These are phyloP conservation scores for Stachybotrys chlorohalonatus DNA, from an alignment of 2,329 filamentous ascomycete genomes.

Conservation along the genomic window DNA sequence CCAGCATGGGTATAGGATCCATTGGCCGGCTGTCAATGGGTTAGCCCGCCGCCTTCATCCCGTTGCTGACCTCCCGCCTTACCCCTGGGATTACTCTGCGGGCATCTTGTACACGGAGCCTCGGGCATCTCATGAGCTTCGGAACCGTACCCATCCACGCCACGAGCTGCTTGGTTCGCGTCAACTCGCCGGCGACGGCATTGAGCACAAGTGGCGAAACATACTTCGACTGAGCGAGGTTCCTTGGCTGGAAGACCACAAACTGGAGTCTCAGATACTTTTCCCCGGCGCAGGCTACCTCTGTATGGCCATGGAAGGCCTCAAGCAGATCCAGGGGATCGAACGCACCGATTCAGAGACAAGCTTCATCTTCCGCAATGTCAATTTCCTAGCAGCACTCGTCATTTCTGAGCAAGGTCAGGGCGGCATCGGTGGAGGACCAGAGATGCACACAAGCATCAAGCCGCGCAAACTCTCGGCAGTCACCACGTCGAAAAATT, in stretches of 20 bases:
- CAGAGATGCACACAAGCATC: conserved; percentile 2
- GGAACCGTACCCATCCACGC: conserved; percentile 3
- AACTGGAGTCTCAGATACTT: conserved; percentile 30
- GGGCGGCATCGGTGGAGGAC: not conserved
- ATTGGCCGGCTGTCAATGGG: not conserved
- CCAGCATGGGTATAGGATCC: not conserved
- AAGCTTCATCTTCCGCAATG: not conserved
- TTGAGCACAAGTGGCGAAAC: conserved; percentile 12
- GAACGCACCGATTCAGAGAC: not conserved
- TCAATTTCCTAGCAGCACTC: conserved; percentile 2
- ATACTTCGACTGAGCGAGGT: conserved; percentile 9
- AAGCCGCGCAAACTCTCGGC: conserved; percentile 1
- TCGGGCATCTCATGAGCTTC: not conserved
- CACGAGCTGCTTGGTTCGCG: conserved; percentile 11
- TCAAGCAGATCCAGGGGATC: not conserved
- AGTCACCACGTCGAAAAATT: not conserved
- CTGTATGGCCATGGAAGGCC: not conserved
- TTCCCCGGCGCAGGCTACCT: conserved; percentile 29
- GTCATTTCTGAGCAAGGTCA: conserved; percentile 1
- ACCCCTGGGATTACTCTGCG: conserved; percentile 1
- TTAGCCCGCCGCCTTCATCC: not conserved
- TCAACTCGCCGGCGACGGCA: conserved; percentile 7
- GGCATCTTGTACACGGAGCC: not conserved
- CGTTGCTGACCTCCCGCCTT: not conserved
- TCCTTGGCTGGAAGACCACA: conserved; percentile 36